Evolutionary conservation across 2,329 filamentous ascomycete species (phyloP).

Genomic region (Dryadomyces quercus-mongolicae): DNA sequence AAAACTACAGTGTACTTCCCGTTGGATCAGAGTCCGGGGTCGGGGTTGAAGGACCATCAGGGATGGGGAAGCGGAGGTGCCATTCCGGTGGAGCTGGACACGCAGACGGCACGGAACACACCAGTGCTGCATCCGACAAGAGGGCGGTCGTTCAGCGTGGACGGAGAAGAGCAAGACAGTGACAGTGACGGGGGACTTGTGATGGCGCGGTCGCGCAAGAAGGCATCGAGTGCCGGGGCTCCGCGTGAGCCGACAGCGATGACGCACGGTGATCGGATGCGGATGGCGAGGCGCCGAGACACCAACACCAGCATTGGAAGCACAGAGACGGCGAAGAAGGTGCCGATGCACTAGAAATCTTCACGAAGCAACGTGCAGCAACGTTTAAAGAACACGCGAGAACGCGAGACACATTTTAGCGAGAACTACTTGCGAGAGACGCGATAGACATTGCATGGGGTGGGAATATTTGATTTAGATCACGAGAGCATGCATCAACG

Average conservation of each 20-base stretch:
- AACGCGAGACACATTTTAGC: background rate
- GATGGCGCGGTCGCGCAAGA: slow-evolving; percentile 35
- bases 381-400: background rate
- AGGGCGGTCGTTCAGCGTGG: slow-evolving; percentile 3
- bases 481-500: background rate
- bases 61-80: slow-evolving; percentile 11
- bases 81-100: slow-evolving; percentile 17
- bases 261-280: slow-evolving; percentile 13
- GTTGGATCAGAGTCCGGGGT: slow-evolving; percentile 26
- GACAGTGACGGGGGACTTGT: slow-evolving; percentile 42
- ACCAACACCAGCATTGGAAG: slow-evolving; percentile 50
- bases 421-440: background rate
- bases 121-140: slow-evolving; percentile 8
- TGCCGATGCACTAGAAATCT: slow-evolving; percentile 15
- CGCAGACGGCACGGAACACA: slow-evolving; percentile 8
- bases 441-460: slow-evolving; percentile 1
- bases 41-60: slow-evolving; percentile 16
- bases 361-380: background rate
- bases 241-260: slow-evolving; percentile 15
- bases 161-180: slow-evolving; percentile 35
- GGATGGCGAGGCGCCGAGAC: slow-evolving; percentile 34
- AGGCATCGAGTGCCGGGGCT: slow-evolving; percentile 21
- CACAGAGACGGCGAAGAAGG: slow-evolving; percentile 52
- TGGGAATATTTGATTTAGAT: background rate
- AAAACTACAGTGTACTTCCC: slow-evolving; percentile 38